Conservation (phyloP, 495 filamentous ascomycete species). For the Xylaria castorea region DNA sequence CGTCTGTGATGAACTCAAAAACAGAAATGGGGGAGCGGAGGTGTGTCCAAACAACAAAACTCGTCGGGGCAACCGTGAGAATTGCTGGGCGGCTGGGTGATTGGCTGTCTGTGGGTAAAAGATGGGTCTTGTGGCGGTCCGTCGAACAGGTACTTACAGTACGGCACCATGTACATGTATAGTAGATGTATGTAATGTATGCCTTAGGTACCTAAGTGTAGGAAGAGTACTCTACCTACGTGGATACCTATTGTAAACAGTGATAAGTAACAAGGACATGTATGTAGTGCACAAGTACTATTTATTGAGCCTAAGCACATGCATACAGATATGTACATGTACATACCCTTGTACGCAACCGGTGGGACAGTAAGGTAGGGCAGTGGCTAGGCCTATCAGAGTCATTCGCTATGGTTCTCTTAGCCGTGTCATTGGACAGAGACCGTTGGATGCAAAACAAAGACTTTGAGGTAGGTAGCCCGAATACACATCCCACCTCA, state of each 20-base stretch:
- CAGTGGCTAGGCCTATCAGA: slow-evolving; percentile 12
- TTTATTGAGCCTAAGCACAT: too few species aligned
- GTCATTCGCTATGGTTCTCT: background rate
- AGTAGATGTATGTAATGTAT: too few species aligned
- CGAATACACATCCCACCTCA: background rate
- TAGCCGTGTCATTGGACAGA: background rate
- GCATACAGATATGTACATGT: too few species aligned
- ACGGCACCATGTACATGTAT: background rate
- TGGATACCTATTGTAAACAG: background rate
- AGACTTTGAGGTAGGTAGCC: background rate
- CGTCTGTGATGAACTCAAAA: slow-evolving; percentile 24
- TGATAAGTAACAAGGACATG: too few species aligned
- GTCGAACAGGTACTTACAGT: background rate
- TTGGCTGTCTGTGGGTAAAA: background rate
- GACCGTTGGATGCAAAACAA: background rate
- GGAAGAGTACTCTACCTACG: background rate
- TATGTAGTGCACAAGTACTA: too few species aligned
- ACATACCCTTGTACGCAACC: too few species aligned
- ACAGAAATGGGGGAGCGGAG: slow-evolving; percentile 33
- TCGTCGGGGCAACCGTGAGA: slow-evolving; percentile 45
- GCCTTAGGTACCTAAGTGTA: too few species aligned
- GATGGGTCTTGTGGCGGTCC: background rate
- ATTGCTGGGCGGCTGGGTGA: slow-evolving; percentile 19
- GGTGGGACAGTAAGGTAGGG: background rate
- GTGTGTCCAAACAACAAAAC: slow-evolving; percentile 44